Evolutionary conservation across 495 filamentous ascomycete genomes (phyloP).

Genomic region (Bombardia bombarda): DNA sequence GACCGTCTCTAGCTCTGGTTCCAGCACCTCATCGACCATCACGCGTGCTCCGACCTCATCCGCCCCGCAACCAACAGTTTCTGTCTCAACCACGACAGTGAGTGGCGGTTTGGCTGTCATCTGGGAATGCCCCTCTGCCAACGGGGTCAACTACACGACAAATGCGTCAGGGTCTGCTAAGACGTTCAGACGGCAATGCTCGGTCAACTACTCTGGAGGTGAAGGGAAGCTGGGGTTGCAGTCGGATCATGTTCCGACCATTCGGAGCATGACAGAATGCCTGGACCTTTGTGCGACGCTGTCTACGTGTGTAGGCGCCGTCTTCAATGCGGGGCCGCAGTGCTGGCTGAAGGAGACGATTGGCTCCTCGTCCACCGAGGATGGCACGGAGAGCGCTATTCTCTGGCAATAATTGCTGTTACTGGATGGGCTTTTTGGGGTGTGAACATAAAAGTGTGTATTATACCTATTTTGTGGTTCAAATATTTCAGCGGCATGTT

Average conservation of each 20-base stretch:
- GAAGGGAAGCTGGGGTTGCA: slow-evolving; percentile 6
- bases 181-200: slow-evolving; percentile 9
- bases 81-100: not conserved
- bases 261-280: slow-evolving; percentile 7
- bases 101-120: no score
- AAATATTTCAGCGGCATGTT: not conserved
- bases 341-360: slow-evolving; percentile 14
- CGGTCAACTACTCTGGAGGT: slow-evolving; percentile 9
- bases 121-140: slow-evolving; percentile 11
- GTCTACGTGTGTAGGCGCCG: slow-evolving; percentile 10
- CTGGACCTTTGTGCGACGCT: slow-evolving; percentile 11
- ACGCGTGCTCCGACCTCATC: not conserved
- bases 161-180: not conserved
- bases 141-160: slow-evolving; percentile 9
- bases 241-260: not conserved
- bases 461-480: no score
- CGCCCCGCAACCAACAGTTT: no score
- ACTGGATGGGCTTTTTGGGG: no score
- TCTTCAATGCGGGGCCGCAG: slow-evolving; percentile 4
- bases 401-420: not conserved
- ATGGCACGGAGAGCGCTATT: not conserved
- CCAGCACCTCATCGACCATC: not conserved
- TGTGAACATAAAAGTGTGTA: no score
- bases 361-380: not conserved
- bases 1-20: not conserved